phyloP scores from a whole-genome alignment of 805 yeast species.

The Huiozyma sinensis region DNA sequence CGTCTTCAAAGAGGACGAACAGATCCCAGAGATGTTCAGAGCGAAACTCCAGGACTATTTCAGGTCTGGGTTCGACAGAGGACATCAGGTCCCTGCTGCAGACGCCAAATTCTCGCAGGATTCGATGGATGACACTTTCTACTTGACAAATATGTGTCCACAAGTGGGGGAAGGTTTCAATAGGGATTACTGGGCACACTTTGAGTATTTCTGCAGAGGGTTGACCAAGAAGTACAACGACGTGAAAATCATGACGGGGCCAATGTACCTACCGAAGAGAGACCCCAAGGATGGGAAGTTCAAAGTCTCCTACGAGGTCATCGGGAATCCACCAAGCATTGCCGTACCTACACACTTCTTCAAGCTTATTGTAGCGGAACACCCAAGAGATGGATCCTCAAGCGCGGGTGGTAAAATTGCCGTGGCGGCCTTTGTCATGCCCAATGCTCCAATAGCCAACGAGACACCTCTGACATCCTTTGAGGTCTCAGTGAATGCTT shows the following conservation, averaged over 20 bases:
- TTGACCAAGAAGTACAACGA: slow-evolving; percentile 59
- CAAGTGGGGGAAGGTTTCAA: slow-evolving; percentile 98
- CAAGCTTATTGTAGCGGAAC: slow-evolving; percentile 81
- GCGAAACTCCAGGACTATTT: slow-evolving; percentile 76
- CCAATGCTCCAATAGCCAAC: slow-evolving; percentile 74
- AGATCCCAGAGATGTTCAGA: slow-evolving; percentile 65
- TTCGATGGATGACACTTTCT: slow-evolving; percentile 94
- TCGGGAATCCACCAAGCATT: slow-evolving; percentile 91
- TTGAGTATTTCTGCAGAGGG: slow-evolving; percentile 79
- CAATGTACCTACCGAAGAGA: slow-evolving; percentile 73
- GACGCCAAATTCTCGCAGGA: slow-evolving; percentile 82
- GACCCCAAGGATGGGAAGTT: slow-evolving; percentile 71
- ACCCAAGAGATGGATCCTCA: slow-evolving; percentile 30
- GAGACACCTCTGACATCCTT: slow-evolving; percentile 58
- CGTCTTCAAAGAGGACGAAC: slow-evolving; percentile 78
- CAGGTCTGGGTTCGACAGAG: slow-evolving; percentile 92
- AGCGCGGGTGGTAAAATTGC: slow-evolving; percentile 32
- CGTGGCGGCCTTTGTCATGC: slow-evolving; percentile 88
- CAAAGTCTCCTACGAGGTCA: slow-evolving; percentile 78
- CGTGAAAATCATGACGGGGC: slow-evolving; percentile 89
- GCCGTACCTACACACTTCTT: slow-evolving; percentile 98
- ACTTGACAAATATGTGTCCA: slow-evolving; percentile 83
- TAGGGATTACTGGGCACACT: slow-evolving; percentile 95
- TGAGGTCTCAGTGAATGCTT: slow-evolving; percentile 81
- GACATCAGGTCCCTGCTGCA: slow-evolving; percentile 97